Conservation (phyloP, 306 rosid species). For the Cucumis cinereus region DNA sequence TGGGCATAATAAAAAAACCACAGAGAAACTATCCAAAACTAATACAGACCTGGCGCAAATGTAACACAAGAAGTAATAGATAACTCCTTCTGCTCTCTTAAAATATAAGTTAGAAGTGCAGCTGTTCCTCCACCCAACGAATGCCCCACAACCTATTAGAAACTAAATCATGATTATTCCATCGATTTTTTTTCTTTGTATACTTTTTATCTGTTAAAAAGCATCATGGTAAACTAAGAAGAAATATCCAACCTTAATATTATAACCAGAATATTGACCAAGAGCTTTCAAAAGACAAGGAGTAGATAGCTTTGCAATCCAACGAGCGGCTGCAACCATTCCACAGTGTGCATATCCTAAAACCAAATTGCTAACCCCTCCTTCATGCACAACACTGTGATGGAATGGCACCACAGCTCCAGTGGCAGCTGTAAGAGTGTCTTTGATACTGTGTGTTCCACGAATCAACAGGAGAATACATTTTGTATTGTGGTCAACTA, state of each 20-base stretch:
- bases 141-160: constrained; percentile 74
- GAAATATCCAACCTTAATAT: constrained; percentile 44
- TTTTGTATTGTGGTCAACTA: constrained; percentile 46
- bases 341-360: constrained; percentile 95
- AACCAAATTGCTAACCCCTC: constrained; percentile 80
- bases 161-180: not conserved
- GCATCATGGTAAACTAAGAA: not conserved
- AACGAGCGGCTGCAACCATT: constrained; percentile 95
- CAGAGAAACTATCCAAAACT: not conserved
- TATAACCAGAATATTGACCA: constrained; percentile 41
- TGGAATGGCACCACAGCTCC: constrained; percentile 92
- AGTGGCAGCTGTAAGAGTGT: constrained; percentile 82
- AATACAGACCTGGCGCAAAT: constrained; percentile 81
- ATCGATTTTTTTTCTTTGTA: not conserved
- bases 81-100: constrained; percentile 78
- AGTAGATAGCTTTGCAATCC: constrained; percentile 80
- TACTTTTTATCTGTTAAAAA: not conserved
- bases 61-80: constrained; percentile 62
- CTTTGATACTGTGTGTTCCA: constrained; percentile 95
- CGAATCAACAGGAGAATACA: constrained; percentile 71
- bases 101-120: constrained; percentile 74
- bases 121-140: constrained; percentile 99
- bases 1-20: not conserved
- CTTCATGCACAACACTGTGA: constrained; percentile 70
- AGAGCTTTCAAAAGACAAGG: constrained; percentile 72